Base-by-base conservation (phyloP, 805 yeast genomes). In the Ogataea nakhonphanomensis region DNA sequence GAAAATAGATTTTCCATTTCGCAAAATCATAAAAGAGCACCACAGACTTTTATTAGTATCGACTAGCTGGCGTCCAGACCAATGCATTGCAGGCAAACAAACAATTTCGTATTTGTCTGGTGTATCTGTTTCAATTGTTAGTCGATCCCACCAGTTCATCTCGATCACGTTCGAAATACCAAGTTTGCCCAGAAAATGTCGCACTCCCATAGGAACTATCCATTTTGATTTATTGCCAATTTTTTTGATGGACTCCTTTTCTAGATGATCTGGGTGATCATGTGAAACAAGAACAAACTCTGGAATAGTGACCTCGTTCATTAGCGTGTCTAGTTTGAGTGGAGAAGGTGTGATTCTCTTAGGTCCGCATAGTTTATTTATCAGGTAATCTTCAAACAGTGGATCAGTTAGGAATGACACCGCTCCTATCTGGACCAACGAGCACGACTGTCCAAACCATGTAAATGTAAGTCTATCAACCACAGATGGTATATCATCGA, bases 201-300 rank as follows among this genome's bases (percentile, higher is more conserved):
- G 73, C 35, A 91, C 70, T 0, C 98, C 98, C 13, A 74, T 53
- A 0, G 98, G 98, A 1, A 90, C 95, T 8, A 91, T 72, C 97
- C 98, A 91, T 1, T 76, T 68, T 2, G 83, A 68, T 3, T 61
- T 48, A 49, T 85, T 81, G 9, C 84, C 81, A n/a, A 82, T 63
- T 35, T 66, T 51, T 28, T 63, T 56, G 11, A 80, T 75, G 8
- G 84, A 67, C 23, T 70, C 77, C 41, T 74, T 66, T 53, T 91
- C 98, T 32, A 91, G 64, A 64, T 91, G 98, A 61, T 91, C 98
- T 1, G 97, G 98, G 55, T 91, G 98, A 57, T 91, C 90, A 59
- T 91, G 98, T 2, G 95, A 84, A 0, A 91, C 95, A 14, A 91
- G 57, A 1, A 88, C 80, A 41, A 81, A 76, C 46, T 87, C 80